Conservation (phyloP, 1,139 yeast species). For the Kodamaea sp. region DNA sequence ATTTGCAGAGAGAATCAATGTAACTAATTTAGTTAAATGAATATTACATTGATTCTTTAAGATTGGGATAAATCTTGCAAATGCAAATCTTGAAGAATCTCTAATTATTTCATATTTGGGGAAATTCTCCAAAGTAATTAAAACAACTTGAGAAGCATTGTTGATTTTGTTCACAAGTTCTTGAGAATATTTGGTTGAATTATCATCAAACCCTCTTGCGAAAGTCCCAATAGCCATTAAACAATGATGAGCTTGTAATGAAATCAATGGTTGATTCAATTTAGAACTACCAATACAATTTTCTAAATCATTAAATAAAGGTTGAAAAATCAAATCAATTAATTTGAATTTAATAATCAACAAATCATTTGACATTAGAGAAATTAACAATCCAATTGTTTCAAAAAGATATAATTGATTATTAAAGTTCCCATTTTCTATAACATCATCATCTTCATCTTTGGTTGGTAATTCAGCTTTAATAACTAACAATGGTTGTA, state of each 20-base stretch:
- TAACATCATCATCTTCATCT: slow-evolving; percentile 53
- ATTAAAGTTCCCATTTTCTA: slow-evolving; percentile 62
- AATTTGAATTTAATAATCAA: slow-evolving; percentile 38
- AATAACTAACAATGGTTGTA: slow-evolving; percentile 52
- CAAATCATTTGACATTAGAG: slow-evolving; percentile 40
- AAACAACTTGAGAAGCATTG: slow-evolving; percentile 76
- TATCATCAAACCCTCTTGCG: slow-evolving; percentile 71
- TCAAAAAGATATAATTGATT: slow-evolving; percentile 83
- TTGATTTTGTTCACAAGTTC: slow-evolving; percentile 53
- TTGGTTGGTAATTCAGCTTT: slow-evolving; percentile 53
- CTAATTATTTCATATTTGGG: slow-evolving; percentile 66
- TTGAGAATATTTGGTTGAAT: slow-evolving; percentile 22
- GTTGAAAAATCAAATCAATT: slow-evolving; percentile 64
- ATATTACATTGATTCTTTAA: slow-evolving; percentile 45
- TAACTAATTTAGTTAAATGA: slow-evolving; percentile 69
- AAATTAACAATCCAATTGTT: slow-evolving; percentile 64
- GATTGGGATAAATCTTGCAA: slow-evolving; percentile 81
- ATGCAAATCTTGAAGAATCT: slow-evolving; percentile 82
- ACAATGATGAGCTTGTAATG: slow-evolving; percentile 80
- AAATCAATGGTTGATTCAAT: slow-evolving; percentile 40
- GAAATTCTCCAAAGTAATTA: slow-evolving; percentile 77
- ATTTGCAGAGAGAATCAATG: slow-evolving; percentile 66
- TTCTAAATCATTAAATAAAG: slow-evolving; percentile 76
- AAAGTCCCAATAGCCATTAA: slow-evolving; percentile 88
- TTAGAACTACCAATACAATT: slow-evolving; percentile 42